A percentile compares a stretch with the other conserved stretches of the same genome.
Evolutionary conservation across 1,284 basidiomycete genomes (phyloP).

Genomic region (Exobasidium rhododendri): DNA sequence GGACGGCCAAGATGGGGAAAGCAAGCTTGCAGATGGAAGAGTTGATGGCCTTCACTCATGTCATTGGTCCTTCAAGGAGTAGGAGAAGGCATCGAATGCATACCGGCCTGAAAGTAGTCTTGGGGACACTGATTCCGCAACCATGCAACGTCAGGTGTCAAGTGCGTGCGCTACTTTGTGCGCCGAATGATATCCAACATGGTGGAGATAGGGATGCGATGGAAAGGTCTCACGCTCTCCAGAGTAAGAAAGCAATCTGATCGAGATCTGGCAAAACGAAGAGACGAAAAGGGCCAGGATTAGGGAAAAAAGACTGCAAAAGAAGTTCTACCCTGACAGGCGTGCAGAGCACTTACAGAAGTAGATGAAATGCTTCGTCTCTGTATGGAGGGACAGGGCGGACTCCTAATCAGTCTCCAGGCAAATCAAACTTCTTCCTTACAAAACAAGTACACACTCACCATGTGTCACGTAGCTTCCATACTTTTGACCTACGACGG

Average conservation of each 20-base stretch:
- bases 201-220: neutral
- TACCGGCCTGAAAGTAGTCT: too few relatives aligned
- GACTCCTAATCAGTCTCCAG: neutral
- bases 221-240: constrained; percentile 37
- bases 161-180: too few relatives aligned
- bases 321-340: neutral
- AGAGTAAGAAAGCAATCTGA: constrained; percentile 51
- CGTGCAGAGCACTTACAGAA: constrained; percentile 41
- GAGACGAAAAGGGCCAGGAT: neutral
- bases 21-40: too few relatives aligned
- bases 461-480: constrained; percentile 96
- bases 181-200: too few relatives aligned
- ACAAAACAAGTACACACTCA: constrained; percentile 58
- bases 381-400: constrained; percentile 27
- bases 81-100: too few relatives aligned
- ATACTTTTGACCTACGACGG: constrained; percentile 89
- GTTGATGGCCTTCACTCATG: too few relatives aligned
- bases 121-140: too few relatives aligned
- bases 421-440: neutral
- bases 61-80: too few relatives aligned
- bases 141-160: too few relatives aligned
- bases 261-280: constrained; percentile 46
- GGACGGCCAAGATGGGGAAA: too few relatives aligned
- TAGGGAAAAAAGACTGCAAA: neutral
- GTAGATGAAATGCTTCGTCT: constrained; percentile 54